Evolutionary conservation across 306 rosid species (phyloP), one percentile per base, ranked within the genome.

Genomic region (Trichosanthes cucumerina): DNA sequence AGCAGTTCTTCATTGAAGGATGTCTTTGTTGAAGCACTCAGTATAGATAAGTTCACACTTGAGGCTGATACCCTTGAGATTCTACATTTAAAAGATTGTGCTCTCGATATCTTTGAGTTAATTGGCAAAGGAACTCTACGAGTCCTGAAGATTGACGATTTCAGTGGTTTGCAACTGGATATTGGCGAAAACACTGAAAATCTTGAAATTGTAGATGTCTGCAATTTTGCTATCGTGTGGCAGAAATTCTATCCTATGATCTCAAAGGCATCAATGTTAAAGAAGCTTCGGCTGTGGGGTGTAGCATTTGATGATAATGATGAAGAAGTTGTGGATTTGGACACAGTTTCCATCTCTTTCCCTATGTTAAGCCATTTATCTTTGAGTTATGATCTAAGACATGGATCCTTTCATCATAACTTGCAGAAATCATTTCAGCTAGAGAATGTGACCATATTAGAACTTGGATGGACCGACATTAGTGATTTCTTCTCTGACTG

Each of bases 381-480:
- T 66, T 75, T 91, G 26, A 78, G 89, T 78, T 90, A 87, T 82
- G 96, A 91, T 80, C 56, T 90, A 57, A 88, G 84, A 72, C 92
- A 86, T 68, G 92, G 87, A 56, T 80, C 85, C 43, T 84, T 84
- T 84, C 82, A 84, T 31, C 86, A 86, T 76, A 91, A 93, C 78
- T 78, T 91, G 82, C 91, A 85, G 82, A 91, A 91, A 60, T 80
- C 83, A 39, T 85, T 95, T 49, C 85, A 34, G 69, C 56, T 93
- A 83, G 83, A 60, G 84, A 88, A 90, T 79, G 89, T 91, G 83
- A 83, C 74, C 66, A 87, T 90, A 50, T 82, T 93, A 72, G 96
- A 93, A 81, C 90, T 93, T 69, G 98, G 97, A 33, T 93, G 97
- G 98, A 90, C 87, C 24, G 56, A 72, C 50, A 84, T 88, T 47